These are phyloP conservation scores for Kodamaea neixiangensis DNA, from an alignment of 805 yeast genomes.

Conservation along the genomic window DNA sequence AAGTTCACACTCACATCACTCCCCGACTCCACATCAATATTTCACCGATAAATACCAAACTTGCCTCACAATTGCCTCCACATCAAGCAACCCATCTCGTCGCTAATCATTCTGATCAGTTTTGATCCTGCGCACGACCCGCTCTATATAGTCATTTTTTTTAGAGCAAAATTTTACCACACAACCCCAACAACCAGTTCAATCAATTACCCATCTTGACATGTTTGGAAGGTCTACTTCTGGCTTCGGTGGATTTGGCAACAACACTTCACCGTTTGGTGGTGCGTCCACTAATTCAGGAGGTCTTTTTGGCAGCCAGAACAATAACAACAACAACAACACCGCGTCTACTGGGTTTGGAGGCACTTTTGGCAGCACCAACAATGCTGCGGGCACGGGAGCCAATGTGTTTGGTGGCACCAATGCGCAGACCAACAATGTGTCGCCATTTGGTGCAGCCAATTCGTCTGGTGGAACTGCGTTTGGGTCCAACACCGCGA, in stretches of 20 bases:
- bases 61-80: background rate
- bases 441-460: conserved; percentile 31
- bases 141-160: background rate
- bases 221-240: conserved; percentile 53
- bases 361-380: conserved; percentile 28
- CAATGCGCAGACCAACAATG: conserved; percentile 14
- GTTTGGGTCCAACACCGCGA: conserved; percentile 37
- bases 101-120: background rate
- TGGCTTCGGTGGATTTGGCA: conserved; percentile 51
- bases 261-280: conserved; percentile 29
- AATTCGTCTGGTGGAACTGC: conserved; percentile 19
- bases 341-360: conserved; percentile 13
- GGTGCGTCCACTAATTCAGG: conserved; percentile 22
- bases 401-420: conserved; percentile 11
- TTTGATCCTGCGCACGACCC: background rate
- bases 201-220: background rate
- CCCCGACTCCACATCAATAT: too few species aligned
- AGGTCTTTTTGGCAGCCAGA: conserved; percentile 19
- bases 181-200: background rate
- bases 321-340: conserved; percentile 11
- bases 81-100: background rate
- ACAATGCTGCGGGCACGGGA: background rate
- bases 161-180: background rate
- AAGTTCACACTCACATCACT: too few species aligned
- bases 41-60: too few species aligned